Evolutionary conservation across 148 eudicot genomes (phyloP), one percentile per base, ranked within the genome.

Genomic region (Talinum fruticosum): DNA sequence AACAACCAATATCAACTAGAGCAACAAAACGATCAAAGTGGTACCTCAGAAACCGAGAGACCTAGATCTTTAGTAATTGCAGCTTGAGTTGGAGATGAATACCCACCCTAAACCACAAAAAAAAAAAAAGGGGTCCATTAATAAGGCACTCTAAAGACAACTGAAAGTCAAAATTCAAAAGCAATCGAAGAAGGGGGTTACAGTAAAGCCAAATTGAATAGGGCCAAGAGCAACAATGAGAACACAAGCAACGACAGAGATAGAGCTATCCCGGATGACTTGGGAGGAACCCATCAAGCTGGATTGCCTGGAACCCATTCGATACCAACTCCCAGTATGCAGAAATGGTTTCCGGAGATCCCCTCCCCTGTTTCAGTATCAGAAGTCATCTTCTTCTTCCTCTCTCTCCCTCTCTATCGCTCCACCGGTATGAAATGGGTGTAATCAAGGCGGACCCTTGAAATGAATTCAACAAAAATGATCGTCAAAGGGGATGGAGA

Each of bases 191-290:
- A 14, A 15, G 19, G 10, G 29, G 12, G 15, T 69, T 87, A 95
- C 99, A 44, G 99, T 96, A 87, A 96, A 96, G n/a, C 99, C 99
- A 65, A 96, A 96, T 84, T 96, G 99, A 71, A 96, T 88, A 45
- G 97, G 97, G 19, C 99, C 99, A 79, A 96, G 83, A 69, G 99
- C 97, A 32, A 96, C 97, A 59, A 96, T 93, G 29, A 93, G 84
- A 69, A 96, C 99, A 72, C 99, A 93, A 72, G 97, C 97, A 69
- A 96, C 78, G 33, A 96, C 97, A 28, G 99, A 96, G 35, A 96
- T 76, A 5, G 97, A 90, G 57, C 87, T 84, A 14, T 96, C 99
- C 32, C 99, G 84, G 65, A 96, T 87, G 5, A 79, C 91, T 81
- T 87, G 89, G 30, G 97, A 86, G 3, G 97, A 93, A 21, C 92